These are phyloP conservation scores for Fusarium agapanthi DNA, from an alignment of 2,329 filamentous ascomycete species.

Conservation along the genomic window DNA sequence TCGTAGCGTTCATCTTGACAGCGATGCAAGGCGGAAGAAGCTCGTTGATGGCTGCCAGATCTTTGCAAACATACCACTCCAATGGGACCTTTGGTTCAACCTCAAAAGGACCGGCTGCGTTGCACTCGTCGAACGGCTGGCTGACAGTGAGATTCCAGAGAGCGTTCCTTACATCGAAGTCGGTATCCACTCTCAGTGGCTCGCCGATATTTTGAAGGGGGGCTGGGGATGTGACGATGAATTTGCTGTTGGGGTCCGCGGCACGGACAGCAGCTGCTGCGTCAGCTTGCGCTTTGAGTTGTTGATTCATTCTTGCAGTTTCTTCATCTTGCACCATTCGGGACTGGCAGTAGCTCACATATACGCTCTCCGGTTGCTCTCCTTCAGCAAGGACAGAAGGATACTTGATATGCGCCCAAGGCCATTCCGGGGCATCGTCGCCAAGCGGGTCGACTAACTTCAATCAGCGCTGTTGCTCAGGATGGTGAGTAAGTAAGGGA, in stretches of 20 bases:
- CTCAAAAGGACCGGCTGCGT: not conserved
- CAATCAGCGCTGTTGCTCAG: rapidly evolving
- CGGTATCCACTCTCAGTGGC: not conserved
- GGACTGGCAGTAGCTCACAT: not conserved
- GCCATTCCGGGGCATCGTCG: not conserved
- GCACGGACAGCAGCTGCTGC: rapidly evolving
- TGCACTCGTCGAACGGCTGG: not conserved
- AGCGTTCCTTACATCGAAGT: not conserved
- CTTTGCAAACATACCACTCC: not conserved
- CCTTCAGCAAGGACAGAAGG: not conserved
- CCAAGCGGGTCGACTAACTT: not conserved
- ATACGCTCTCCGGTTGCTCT: not conserved
- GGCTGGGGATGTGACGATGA: not conserved
- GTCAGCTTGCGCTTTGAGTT: not conserved
- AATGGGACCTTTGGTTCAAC: not conserved
- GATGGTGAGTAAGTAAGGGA: rapidly evolving
- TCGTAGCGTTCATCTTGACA: not conserved
- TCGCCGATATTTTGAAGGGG: not conserved
- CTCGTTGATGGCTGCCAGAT: not conserved
- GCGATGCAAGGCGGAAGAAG: not conserved
- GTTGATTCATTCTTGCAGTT: rapidly evolving
- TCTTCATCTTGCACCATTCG: not conserved
- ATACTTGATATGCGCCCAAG: not conserved
- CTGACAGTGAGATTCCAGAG: not conserved
- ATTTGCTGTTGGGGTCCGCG: not conserved